phyloP scores from a whole-genome alignment of 495 filamentous ascomycete genomes.

The Terfezia claveryi region DNA sequence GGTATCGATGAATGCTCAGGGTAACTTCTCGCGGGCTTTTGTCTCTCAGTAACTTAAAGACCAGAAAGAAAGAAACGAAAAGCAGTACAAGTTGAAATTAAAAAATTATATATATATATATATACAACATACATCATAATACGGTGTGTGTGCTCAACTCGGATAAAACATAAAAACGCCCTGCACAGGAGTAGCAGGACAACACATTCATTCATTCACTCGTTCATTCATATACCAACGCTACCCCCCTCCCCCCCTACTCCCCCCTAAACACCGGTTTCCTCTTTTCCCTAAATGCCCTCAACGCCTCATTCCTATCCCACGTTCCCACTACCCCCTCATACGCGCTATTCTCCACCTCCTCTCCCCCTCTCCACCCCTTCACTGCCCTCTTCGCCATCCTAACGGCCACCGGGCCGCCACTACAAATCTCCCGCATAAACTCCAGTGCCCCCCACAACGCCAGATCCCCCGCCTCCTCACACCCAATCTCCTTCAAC shows the following conservation, averaged over 20 bases:
- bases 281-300: slow-evolving; percentile 76
- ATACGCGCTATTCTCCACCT: slow-evolving; percentile 57
- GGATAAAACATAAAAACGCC: no score
- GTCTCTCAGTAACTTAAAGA: no score
- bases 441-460: slow-evolving; percentile 53
- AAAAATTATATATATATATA: no score
- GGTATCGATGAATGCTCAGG: no score
- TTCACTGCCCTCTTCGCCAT: slow-evolving; percentile 50
- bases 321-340: slow-evolving; percentile 55
- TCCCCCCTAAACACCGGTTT: slow-evolving; percentile 58
- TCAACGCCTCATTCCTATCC: slow-evolving; percentile 68
- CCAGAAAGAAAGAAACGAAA: no score
- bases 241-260: not conserved
- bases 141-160: no score
- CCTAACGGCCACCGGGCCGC: slow-evolving; percentile 58
- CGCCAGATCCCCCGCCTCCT: slow-evolving; percentile 47
- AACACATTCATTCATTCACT: no score
- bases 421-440: slow-evolving; percentile 63
- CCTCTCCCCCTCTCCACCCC: slow-evolving; percentile 33
- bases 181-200: no score
- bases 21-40: no score
- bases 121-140: no score
- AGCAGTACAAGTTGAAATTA: no score
- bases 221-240: no score
- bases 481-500: slow-evolving; percentile 60